A percentile compares a stretch with the other conserved stretches of the same genome.
phyloP scores from a whole-genome alignment of 129 eudicot species.

The Arctium minus region DNA sequence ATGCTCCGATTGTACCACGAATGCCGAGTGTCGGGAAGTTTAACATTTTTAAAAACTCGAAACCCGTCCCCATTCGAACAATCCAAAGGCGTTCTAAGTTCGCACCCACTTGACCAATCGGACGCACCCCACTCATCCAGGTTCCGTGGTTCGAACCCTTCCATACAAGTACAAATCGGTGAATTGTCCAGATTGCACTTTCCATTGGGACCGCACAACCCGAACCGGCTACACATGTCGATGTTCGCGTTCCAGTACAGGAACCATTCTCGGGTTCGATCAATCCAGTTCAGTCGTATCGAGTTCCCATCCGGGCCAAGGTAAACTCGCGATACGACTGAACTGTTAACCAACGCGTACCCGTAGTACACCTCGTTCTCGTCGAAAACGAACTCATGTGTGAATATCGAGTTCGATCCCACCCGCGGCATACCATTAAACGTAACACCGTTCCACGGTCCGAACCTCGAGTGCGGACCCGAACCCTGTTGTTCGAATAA shows the following conservation, averaged over 20 bases:
- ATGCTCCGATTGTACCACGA: constrained; percentile 17
- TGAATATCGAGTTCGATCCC: not conserved
- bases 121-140: constrained; percentile 24
- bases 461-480: constrained; percentile 2
- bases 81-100: constrained; percentile 3
- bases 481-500: not conserved
- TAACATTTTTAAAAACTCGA: constrained; percentile 9
- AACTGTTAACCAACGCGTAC: not conserved
- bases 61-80: constrained; percentile 25
- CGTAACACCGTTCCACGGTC: constrained; percentile 45
- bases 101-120: constrained; percentile 31
- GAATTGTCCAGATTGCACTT: constrained; percentile 12
- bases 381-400: constrained; percentile 9
- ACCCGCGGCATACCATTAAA: constrained; percentile 31
- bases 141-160: constrained; percentile 29
- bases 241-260: not conserved
- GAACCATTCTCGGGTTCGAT: not conserved
- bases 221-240: not conserved
- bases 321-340: not conserved
- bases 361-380: constrained; percentile 26
- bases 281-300: not conserved
- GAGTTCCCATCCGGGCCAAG: not conserved
- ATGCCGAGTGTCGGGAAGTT: constrained; percentile 26
- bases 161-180: constrained; percentile 25
- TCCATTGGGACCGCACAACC: constrained; percentile 17